Percentiles rank a stretch among this genome's conserved stretches.
These are phyloP conservation scores for Naganishia cerealis DNA, from an alignment of 1,284 basidiomycete genomes.

Conservation along the genomic window DNA sequence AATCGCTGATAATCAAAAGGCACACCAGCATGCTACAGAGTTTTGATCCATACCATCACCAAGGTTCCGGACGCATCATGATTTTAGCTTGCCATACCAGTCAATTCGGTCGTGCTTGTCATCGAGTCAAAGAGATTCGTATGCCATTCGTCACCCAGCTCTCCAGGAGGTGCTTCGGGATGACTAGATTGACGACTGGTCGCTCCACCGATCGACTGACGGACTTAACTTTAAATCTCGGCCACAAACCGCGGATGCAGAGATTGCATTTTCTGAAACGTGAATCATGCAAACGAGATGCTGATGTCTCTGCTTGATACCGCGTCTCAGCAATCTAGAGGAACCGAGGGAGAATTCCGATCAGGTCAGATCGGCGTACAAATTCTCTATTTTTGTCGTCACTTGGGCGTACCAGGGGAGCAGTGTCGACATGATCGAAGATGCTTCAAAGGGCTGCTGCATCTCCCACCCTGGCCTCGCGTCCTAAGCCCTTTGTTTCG, in stretches of 20 bases:
- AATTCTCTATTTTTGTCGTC: neutral
- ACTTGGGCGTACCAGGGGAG: neutral
- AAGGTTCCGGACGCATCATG: too few relatives aligned
- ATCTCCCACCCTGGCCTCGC: neutral
- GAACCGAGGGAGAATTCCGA: neutral
- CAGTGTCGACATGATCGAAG: neutral
- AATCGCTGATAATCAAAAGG: too few relatives aligned
- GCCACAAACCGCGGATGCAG: neutral
- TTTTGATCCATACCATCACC: too few relatives aligned
- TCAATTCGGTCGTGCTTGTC: too few relatives aligned
- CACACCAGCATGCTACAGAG: too few relatives aligned
- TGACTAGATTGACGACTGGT: too few relatives aligned
- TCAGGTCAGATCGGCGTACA: neutral
- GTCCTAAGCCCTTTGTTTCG: neutral
- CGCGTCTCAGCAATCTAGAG: neutral
- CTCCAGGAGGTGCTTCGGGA: too few relatives aligned
- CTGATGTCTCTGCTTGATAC: constrained; percentile 2
- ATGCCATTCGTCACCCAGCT: too few relatives aligned
- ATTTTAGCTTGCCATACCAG: too few relatives aligned
- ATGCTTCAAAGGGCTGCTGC: neutral
- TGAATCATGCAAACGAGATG: constrained; percentile 1
- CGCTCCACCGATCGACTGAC: too few relatives aligned
- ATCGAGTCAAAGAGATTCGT: too few relatives aligned
- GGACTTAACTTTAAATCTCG: too few relatives aligned
- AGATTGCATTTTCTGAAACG: neutral